Conservation (phyloP, 352 stramenopile species). For the Pythium utonaiense region DNA sequence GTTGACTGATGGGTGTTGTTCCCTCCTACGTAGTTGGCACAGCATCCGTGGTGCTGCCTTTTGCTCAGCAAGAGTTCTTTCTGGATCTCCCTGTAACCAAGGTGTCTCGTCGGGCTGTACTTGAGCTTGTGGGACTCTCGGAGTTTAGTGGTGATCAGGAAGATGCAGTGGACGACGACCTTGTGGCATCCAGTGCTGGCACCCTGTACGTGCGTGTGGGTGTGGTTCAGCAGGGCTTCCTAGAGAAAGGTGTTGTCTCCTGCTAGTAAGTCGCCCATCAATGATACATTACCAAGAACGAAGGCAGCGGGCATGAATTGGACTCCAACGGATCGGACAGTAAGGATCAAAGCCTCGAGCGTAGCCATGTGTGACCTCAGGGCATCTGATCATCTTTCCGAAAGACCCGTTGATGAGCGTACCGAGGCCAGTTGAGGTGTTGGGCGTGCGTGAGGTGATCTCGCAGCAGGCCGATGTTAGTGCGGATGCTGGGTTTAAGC, state of each 20-base stretch:
- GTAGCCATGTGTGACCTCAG: background rate
- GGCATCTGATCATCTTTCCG: slow-evolving; percentile 16
- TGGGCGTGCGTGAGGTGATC: slow-evolving; percentile 55
- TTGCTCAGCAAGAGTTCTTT: slow-evolving; percentile 36
- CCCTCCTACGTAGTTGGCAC: slow-evolving; percentile 31
- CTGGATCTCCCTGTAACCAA: slow-evolving; percentile 39
- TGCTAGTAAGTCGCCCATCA: no score
- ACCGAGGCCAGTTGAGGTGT: slow-evolving; percentile 50
- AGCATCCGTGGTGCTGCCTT: slow-evolving; percentile 32
- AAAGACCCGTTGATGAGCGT: slow-evolving; percentile 31
- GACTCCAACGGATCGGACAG: no score
- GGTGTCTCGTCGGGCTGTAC: slow-evolving; percentile 10
- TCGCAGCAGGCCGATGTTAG: slow-evolving; percentile 51
- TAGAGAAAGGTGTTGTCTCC: slow-evolving; percentile 15
- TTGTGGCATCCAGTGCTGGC: background rate
- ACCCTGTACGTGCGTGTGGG: background rate
- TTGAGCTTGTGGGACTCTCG: slow-evolving; percentile 21
- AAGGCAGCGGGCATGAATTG: no score
- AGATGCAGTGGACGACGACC: background rate
- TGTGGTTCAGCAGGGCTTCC: slow-evolving; percentile 2
- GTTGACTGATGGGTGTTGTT: background rate
- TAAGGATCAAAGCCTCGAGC: no score
- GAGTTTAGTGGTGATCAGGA: background rate
- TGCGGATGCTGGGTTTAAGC: slow-evolving; percentile 55
- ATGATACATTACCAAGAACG: no score